Conservation (phyloP, 2,329 filamentous ascomycete genomes). For the Xylaria sp. region DNA sequence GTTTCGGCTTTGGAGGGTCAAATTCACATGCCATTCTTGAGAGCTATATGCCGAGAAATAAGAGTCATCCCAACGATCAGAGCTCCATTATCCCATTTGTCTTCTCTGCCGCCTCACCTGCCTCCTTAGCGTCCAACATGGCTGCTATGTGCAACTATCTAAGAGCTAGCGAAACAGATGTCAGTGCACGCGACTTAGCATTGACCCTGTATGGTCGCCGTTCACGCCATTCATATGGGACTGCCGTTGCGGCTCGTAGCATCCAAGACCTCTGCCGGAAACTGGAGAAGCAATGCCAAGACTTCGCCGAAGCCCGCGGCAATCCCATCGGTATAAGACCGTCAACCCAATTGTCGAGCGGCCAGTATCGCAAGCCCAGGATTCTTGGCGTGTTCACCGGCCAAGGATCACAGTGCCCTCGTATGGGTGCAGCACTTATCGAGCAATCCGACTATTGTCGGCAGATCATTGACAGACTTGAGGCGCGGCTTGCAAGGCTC, state of each 20-base stretch:
- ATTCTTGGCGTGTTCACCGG: constrained; percentile 42
- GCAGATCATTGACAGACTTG: constrained; percentile 33
- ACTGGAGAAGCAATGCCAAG: constrained; percentile 37
- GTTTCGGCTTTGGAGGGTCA: constrained; percentile 35
- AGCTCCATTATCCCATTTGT: constrained; percentile 23
- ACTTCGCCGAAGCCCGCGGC: constrained; percentile 10
- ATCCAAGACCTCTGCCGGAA: not conserved
- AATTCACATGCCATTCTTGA: constrained; percentile 38
- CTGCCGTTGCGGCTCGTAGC: constrained; percentile 44
- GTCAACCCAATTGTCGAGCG: constrained; percentile 2
- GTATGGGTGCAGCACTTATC: constrained; percentile 45
- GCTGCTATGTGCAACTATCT: not conserved
- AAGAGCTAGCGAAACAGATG: not conserved
- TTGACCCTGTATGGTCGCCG: constrained; percentile 21
- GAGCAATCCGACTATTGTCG: constrained; percentile 8
- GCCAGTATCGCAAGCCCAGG: constrained; percentile 21
- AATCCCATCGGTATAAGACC: constrained; percentile 3
- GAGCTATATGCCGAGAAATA: constrained; percentile 24
- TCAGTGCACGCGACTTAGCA: constrained; percentile 17
- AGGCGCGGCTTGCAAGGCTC: constrained; percentile 38
- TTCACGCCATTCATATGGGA: constrained; percentile 39
- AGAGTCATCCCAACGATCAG: not conserved
- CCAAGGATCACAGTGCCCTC: constrained; percentile 45
- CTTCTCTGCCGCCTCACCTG: constrained; percentile 20
- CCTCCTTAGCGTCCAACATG: not conserved